Percentiles rank a stretch among this genome's conserved stretches.
Conservation (phyloP, 345 rosid species). For the Geranium rotundifolium region DNA sequence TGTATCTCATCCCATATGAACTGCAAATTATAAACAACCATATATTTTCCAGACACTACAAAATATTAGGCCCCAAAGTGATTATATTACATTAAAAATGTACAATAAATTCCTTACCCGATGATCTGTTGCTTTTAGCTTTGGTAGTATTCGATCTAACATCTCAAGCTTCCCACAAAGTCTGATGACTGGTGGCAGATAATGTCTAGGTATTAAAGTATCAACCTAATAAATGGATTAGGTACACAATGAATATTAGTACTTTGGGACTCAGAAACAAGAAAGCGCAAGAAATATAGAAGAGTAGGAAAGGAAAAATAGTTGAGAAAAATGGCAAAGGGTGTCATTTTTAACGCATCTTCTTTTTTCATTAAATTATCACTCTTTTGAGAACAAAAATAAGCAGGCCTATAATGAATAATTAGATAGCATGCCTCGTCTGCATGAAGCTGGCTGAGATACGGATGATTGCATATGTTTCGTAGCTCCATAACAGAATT, state of each 20-base stretch:
- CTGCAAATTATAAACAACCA: neutral
- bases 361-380: neutral
- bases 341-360: neutral
- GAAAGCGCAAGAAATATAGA: neutral
- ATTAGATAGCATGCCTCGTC: constrained; percentile 53
- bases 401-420: constrained; percentile 4
- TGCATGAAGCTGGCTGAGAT: constrained; percentile 86
- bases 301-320: constrained; percentile 1
- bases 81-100: neutral
- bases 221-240: constrained; percentile 47
- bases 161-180: constrained; percentile 97
- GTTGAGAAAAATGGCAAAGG: constrained; percentile 2
- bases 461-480: constrained; percentile 92
- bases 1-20: neutral
- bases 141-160: constrained; percentile 81
- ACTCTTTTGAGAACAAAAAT: constrained; percentile 1
- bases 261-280: constrained; percentile 5
- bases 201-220: constrained; percentile 59
- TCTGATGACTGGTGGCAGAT: constrained; percentile 67
- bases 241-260: constrained; percentile 6
- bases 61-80: neutral
- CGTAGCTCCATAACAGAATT: constrained; percentile 96
- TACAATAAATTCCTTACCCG: constrained; percentile 41
- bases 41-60: neutral
- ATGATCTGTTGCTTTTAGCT: constrained; percentile 85